Evolutionary conservation across 139 green algal genomes (phyloP).

Genomic region (Tetradesmus lagerheimii): DNA sequence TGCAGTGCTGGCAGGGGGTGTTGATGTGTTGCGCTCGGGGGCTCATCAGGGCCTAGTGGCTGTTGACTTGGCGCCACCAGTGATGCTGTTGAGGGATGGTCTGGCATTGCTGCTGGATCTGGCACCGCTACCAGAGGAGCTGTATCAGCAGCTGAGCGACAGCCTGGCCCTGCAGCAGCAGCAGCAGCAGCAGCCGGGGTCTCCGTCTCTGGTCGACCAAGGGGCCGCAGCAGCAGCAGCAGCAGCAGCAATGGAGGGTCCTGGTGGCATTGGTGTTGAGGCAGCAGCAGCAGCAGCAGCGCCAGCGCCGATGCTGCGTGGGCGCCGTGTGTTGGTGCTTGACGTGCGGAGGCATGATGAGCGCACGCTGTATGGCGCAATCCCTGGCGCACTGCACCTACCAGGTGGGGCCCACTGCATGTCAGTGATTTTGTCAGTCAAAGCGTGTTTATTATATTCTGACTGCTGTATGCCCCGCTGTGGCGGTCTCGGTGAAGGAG

Average conservation of each 20-base stretch:
- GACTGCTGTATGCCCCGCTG: neutral
- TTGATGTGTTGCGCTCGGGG: too few species aligned
- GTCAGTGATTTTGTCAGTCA: too few species aligned
- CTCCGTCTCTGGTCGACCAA: neutral
- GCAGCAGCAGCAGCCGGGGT: neutral
- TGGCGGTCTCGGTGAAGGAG: neutral
- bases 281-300: conserved; percentile 1
- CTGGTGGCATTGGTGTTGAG: neutral
- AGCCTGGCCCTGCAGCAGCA: conserved; percentile 5
- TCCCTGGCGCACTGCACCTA: conserved; percentile 63
- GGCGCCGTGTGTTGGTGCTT: conserved; percentile 39
- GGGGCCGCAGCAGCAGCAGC: neutral
- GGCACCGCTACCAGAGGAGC: neutral
- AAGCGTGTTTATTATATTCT: too few species aligned
- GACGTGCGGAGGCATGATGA: conserved; percentile 86
- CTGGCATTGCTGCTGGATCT: conserved; percentile 23
- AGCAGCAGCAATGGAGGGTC: conserved; percentile 1
- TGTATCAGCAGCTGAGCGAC: conserved; percentile 4
- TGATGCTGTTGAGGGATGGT: neutral
- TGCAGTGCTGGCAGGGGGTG: neutral
- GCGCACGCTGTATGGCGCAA: conserved; percentile 79
- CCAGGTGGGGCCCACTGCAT: too few species aligned
- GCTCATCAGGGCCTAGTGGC: too few species aligned
- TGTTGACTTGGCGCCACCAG: neutral
- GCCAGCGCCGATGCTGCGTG: neutral